These are phyloP conservation scores for Lanmaoa rubissima DNA, from an alignment of 768 basidiomycete species.

Conservation along the genomic window DNA sequence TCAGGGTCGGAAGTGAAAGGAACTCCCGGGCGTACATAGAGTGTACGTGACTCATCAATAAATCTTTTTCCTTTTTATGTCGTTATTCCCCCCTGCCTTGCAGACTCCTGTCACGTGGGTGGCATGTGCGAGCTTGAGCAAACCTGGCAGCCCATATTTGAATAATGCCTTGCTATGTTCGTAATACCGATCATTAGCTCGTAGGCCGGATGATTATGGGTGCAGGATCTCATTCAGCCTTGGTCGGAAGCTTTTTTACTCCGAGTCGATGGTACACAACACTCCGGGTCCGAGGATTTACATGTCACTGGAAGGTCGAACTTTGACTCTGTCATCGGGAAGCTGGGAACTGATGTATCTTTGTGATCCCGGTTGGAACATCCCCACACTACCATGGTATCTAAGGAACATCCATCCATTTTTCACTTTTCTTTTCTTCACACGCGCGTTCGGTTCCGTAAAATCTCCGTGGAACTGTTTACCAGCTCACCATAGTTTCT, in stretches of 20 bases:
- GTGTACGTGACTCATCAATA: not conserved
- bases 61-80: not conserved
- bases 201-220: not conserved
- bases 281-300: not conserved
- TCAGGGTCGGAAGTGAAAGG: not conserved
- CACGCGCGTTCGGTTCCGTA: constrained; percentile 3
- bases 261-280: not conserved
- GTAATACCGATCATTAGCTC: not conserved
- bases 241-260: not conserved
- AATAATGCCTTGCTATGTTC: not conserved
- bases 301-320: not conserved
- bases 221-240: not conserved
- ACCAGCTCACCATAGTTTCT: no score
- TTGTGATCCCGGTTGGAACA: not conserved
- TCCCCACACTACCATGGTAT: not conserved
- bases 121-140: not conserved
- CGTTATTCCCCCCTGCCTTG: not conserved
- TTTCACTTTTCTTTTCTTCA: not conserved
- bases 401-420: not conserved
- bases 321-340: not conserved
- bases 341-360: not conserved
- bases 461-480: not conserved
- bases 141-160: not conserved
- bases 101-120: not conserved
- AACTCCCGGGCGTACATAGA: not conserved